Evolutionary conservation across 805 yeast species (phyloP).

Genomic region (Metschnikowia aberdeeniae): DNA sequence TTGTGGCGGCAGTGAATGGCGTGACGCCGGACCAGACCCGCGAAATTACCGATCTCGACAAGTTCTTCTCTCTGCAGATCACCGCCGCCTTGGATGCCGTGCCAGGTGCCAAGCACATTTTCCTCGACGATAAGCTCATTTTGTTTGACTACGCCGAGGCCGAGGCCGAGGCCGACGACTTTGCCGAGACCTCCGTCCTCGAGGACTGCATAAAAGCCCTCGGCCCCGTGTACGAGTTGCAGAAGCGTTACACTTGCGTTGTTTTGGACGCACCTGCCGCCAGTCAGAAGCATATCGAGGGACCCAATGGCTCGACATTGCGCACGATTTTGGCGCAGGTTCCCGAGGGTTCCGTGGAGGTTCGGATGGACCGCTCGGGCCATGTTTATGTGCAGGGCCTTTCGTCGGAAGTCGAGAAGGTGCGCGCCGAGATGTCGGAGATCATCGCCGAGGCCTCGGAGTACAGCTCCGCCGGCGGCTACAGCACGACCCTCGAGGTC

Average conservation of each 20-base stretch:
- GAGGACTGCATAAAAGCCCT: conserved; percentile 52
- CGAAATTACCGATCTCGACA: conserved; percentile 60
- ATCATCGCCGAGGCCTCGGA: conserved; percentile 55
- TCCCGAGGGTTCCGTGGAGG: conserved; percentile 37
- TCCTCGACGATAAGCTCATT: conserved; percentile 45
- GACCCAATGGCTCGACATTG: conserved; percentile 60
- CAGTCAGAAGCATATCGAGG: conserved; percentile 57
- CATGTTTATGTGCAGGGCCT: conserved; percentile 68
- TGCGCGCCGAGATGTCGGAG: conserved; percentile 48
- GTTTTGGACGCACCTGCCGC: conserved; percentile 48
- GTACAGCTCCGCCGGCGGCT: conserved; percentile 38
- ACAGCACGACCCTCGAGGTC: conserved; percentile 48
- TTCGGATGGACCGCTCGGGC: conserved; percentile 49
- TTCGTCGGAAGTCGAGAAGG: conserved; percentile 54
- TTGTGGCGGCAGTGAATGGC: conserved; percentile 70
- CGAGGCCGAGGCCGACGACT: conserved; percentile 51
- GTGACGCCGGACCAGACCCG: conserved; percentile 64
- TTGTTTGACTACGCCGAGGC: conserved; percentile 51
- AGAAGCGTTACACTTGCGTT: conserved; percentile 47
- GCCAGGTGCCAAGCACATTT: conserved; percentile 53
- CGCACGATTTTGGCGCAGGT: conserved; percentile 36
- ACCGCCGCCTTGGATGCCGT: conserved; percentile 36
- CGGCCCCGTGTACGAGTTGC: conserved; percentile 54
- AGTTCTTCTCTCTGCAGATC: conserved; percentile 50
- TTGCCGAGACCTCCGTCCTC: conserved; percentile 52